Evolutionary conservation across 2,329 filamentous ascomycete genomes (phyloP).

Genomic region (Ophiostoma quercus): DNA sequence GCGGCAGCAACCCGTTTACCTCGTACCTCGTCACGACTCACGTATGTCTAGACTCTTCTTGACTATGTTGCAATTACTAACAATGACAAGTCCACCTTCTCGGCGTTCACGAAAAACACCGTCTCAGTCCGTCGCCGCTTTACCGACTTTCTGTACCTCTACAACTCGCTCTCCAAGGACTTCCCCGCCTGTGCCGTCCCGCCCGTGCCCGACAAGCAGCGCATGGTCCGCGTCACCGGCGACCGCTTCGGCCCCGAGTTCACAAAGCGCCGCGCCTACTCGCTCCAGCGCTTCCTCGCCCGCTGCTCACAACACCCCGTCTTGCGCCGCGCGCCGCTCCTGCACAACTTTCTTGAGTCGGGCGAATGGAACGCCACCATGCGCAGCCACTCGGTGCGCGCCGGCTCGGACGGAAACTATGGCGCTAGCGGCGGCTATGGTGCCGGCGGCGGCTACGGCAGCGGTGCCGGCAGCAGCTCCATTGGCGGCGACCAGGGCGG

Average conservation of each 20-base stretch:
- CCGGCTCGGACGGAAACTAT: constrained; percentile 40
- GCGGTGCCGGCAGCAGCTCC: constrained; percentile 50
- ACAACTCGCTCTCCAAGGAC: constrained; percentile 80
- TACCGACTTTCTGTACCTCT: constrained; percentile 96
- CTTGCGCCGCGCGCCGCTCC: constrained; percentile 72
- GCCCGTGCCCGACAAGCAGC: constrained; percentile 94
- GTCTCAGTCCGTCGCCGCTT: constrained; percentile 84
- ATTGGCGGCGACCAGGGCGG: constrained; percentile 36
- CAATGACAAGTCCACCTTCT: constrained; percentile 72
- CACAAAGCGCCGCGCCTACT: constrained; percentile 80
- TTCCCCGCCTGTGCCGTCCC: constrained; percentile 90
- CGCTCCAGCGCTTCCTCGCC: constrained; percentile 82
- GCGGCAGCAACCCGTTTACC: constrained; percentile 92
- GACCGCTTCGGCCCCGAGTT: constrained; percentile 94
- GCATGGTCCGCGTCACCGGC: constrained; percentile 96
- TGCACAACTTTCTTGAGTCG: constrained; percentile 87
- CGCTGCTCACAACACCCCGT: constrained; percentile 84
- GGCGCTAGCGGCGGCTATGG: constrained; percentile 37
- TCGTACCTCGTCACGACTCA: constrained; percentile 91
- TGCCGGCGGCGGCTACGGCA: constrained; percentile 40
- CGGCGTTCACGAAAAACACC: constrained; percentile 78
- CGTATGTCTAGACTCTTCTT: constrained; percentile 43
- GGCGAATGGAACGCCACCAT: constrained; percentile 96
- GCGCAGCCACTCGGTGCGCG: constrained; percentile 67
- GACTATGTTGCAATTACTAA: neutral